These are phyloP conservation scores for Aspergillus amoenus DNA, from an alignment of 2,329 filamentous ascomycete genomes.

Conservation along the genomic window DNA sequence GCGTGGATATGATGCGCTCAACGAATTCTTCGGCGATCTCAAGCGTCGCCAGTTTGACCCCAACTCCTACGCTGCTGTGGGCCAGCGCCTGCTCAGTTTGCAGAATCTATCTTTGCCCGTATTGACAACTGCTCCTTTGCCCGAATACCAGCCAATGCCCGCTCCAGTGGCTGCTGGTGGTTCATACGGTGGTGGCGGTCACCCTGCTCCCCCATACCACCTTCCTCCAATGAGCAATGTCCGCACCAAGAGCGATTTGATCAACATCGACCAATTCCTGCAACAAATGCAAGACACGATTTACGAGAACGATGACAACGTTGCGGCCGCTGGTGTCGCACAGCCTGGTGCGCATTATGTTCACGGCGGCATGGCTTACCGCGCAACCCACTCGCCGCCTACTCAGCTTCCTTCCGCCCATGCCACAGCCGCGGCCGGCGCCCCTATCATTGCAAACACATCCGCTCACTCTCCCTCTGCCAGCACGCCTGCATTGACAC, in stretches of 20 bases:
- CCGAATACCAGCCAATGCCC: slow-evolving; percentile 54
- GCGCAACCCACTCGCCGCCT: slow-evolving; percentile 58
- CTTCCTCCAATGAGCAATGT: slow-evolving; percentile 83
- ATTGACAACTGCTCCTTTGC: slow-evolving; percentile 57
- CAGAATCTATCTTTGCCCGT: slow-evolving; percentile 66
- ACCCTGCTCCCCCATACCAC: slow-evolving; percentile 76
- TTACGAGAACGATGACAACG: slow-evolving; percentile 85
- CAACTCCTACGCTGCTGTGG: slow-evolving; percentile 84
- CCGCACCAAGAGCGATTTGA: slow-evolving; percentile 87
- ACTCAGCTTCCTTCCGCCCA: slow-evolving; percentile 44
- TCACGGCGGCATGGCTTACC: slow-evolving; percentile 51
- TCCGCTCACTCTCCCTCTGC: slow-evolving; percentile 47
- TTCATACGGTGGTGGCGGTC: slow-evolving; percentile 57
- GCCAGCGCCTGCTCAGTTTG: slow-evolving; percentile 79
- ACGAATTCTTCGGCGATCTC: slow-evolving; percentile 90
- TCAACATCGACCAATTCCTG: slow-evolving; percentile 91
- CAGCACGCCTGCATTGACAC: slow-evolving; percentile 63
- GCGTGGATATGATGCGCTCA: slow-evolving; percentile 81
- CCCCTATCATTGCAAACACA: slow-evolving; percentile 39
- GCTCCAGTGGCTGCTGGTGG: slow-evolving; percentile 56
- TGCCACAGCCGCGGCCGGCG: slow-evolving; percentile 38
- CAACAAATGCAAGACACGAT: slow-evolving; percentile 96
- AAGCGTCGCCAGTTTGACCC: slow-evolving; percentile 92
- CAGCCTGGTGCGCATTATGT: slow-evolving; percentile 70
- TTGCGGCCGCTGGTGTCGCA: slow-evolving; percentile 74